Evolutionary conservation across 1,284 basidiomycete species (phyloP).

Genomic region (Entoloma clypeatum): DNA sequence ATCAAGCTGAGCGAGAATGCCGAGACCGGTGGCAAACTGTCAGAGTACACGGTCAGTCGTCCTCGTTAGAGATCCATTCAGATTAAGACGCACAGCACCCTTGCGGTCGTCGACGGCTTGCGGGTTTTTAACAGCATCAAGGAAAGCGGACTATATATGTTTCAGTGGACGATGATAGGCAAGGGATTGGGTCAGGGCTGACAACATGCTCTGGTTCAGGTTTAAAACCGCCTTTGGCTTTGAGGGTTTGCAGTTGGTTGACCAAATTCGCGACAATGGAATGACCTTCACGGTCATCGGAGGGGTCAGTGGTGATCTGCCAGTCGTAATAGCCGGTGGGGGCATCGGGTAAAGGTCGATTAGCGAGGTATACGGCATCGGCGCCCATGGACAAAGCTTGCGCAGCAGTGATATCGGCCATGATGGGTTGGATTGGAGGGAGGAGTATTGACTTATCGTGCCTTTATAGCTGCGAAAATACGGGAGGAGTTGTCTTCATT

Average conservation of each 20-base stretch:
- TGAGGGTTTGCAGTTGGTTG: constrained; percentile 15
- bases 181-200: neutral
- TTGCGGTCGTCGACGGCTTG: constrained; percentile 35
- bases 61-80: neutral
- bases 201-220: constrained; percentile 13
- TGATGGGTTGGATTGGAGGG: no score
- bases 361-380: no score
- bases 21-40: constrained; percentile 30
- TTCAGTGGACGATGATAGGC: neutral
- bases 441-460: no score
- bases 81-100: constrained; percentile 27
- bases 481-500: no score
- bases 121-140: constrained; percentile 27
- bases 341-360: no score
- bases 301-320: neutral
- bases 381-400: no score
- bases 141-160: constrained; percentile 23
- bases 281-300: constrained; percentile 1
- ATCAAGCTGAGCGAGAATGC: constrained; percentile 30
- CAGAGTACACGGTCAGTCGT: neutral
- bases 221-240: constrained; percentile 13
- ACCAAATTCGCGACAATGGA: neutral
- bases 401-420: no score
- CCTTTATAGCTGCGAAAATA: no score
- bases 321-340: neutral